Evolutionary conservation across 2,329 filamentous ascomycete genomes (phyloP).

Genomic region (Penicillium sp.): DNA sequence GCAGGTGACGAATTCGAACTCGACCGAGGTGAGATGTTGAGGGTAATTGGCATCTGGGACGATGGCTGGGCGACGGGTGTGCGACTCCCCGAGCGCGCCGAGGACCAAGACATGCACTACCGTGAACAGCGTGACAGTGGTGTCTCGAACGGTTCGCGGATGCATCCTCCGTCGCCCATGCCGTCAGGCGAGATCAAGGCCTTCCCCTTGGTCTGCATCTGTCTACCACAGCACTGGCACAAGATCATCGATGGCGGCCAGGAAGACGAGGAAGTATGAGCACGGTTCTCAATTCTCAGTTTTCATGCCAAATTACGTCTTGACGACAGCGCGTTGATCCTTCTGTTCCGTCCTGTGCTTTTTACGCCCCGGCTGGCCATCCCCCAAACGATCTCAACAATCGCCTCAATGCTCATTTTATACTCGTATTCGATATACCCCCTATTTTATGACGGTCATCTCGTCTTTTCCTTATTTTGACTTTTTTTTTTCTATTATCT

Average conservation of each 20-base stretch:
- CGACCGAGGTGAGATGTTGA: conserved; percentile 95
- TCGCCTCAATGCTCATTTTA: conserved; percentile 15
- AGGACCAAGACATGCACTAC: conserved; percentile 79
- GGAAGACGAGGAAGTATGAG: conserved; percentile 29
- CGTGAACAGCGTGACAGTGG: conserved; percentile 87
- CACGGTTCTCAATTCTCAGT: conserved; percentile 13
- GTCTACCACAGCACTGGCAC: conserved; percentile 90
- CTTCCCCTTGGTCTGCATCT: conserved; percentile 95
- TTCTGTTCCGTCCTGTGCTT: conserved; percentile 17
- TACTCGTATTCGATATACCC: conserved; percentile 33
- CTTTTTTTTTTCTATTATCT: conserved; percentile 3
- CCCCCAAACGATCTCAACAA: neutral
- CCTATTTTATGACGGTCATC: conserved; percentile 27
- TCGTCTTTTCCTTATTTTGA: conserved; percentile 19
- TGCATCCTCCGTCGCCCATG: conserved; percentile 59
- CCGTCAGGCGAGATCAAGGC: conserved; percentile 87
- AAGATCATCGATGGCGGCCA: conserved; percentile 90
- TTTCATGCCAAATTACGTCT: conserved; percentile 36
- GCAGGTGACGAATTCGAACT: conserved; percentile 90
- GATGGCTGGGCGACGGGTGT: conserved; percentile 98
- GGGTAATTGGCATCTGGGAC: conserved; percentile 97
- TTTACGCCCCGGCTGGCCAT: conserved; percentile 15
- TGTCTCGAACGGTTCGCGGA: conserved; percentile 74
- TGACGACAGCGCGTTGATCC: conserved; percentile 37
- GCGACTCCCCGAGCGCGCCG: conserved; percentile 74